Base-by-base conservation (phyloP, 2,329 filamentous ascomycete genomes). In the Scedosporium boydii region DNA sequence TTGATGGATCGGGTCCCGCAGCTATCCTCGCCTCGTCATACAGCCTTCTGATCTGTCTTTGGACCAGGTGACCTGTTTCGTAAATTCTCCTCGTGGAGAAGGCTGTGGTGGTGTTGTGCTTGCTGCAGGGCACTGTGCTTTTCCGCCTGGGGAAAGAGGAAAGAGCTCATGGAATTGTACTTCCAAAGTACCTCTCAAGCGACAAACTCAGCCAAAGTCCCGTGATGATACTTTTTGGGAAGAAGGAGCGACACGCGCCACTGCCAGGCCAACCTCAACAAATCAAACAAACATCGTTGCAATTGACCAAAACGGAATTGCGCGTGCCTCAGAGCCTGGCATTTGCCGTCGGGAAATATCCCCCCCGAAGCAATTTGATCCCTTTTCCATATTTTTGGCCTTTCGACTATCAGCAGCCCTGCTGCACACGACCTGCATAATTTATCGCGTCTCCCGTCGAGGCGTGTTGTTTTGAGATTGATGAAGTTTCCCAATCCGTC, bases 241-340 rank as follows among this genome's bases (percentile, higher is more conserved):
- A 27, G 51, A 55, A 55, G 51, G 18, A 23, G 23, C 51, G 12
- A 55, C 21, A 55, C 21, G 23, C 23, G 21, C 21, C 18, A 55
- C 18, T 55, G 51, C 51, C 51, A 55, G 51, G 51, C 51, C 51
- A 55, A 55, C 51, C 51, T 55, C 51, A 55, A 55, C 51, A 55
- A 55, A 23, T 27, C 23, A 55, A 55, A 55, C 23, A 23, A 55
- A 55, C 23, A 55, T 53, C 21, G 14, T 4, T 10, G n/a, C 48
- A 10, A 53, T 18, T 38, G 34, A 38, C 34, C 34, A 38, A 38
- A 9, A 12, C 10, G 10, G 34, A 38, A 38, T 38, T 14, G 34
- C 34, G 34, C 34, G 10, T 38, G 10, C 34, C 29, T 38, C 34
- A 38, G 10, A 38, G 12, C 34, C 34, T 38, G 34, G 10, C 34